A percentile compares a stretch with the other conserved stretches of the same genome.
phyloP scores from a whole-genome alignment of 2,329 filamentous ascomycete genomes.

The Xylaria sp. region DNA sequence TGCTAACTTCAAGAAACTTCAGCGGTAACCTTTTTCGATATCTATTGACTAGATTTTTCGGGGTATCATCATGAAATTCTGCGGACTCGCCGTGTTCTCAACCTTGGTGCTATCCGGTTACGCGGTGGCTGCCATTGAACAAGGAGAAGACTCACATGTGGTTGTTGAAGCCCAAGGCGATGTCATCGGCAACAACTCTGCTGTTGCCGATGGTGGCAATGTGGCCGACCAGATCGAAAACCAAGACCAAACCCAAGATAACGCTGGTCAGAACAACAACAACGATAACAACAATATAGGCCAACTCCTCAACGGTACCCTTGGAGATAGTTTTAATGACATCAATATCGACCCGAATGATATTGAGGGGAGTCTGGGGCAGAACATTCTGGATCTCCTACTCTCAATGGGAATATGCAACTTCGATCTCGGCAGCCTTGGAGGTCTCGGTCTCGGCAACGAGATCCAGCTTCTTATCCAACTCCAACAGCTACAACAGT shows the following conservation, averaged over 20 bases:
- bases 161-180: conserved; percentile 20
- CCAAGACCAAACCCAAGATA: neutral
- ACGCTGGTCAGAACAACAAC: conserved; percentile 19
- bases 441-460: conserved; percentile 40
- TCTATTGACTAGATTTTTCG: conserved; percentile 19
- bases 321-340: conserved; percentile 35
- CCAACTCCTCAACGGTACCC: conserved; percentile 30
- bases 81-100: conserved; percentile 41
- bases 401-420: conserved; percentile 46
- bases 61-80: conserved; percentile 44
- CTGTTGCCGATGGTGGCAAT: conserved; percentile 33
- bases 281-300: conserved; percentile 5
- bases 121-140: conserved; percentile 10
- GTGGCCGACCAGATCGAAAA: conserved; percentile 7
- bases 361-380: conserved; percentile 35
- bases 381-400: conserved; percentile 42
- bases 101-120: conserved; percentile 45
- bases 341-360: conserved; percentile 40
- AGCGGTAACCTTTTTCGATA: conserved; percentile 24
- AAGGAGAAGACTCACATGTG: conserved; percentile 24
- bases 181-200: conserved; percentile 31
- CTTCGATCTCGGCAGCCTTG: conserved; percentile 44
- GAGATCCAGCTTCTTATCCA: conserved; percentile 48
- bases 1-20: neutral
- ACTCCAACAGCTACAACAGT: conserved; percentile 46